phyloP scores from a whole-genome alignment of 306 rosid species.

The Prunus mume region DNA sequence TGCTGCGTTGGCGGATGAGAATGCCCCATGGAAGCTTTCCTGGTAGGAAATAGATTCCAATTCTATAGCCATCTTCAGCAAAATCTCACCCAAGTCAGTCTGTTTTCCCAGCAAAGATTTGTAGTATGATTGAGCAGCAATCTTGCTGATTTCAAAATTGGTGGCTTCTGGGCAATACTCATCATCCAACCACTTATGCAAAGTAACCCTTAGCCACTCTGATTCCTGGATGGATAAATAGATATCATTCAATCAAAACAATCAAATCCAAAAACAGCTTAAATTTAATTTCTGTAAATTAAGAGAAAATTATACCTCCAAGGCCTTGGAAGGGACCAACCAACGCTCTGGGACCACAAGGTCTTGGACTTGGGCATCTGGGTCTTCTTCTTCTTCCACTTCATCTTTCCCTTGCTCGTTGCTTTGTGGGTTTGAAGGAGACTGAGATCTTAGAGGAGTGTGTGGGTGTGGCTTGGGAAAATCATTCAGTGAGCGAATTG shows the following conservation, averaged over 20 bases:
- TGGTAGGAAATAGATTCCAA: conserved; percentile 73
- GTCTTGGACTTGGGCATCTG: conserved; percentile 50
- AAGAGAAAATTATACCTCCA: conserved; percentile 45
- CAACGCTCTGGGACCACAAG: conserved; percentile 69
- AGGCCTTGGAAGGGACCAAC: conserved; percentile 64
- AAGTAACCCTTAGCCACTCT: conserved; percentile 79
- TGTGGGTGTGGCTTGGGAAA: neutral
- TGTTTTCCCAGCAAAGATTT: conserved; percentile 54
- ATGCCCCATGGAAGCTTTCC: conserved; percentile 95
- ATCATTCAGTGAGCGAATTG: neutral
- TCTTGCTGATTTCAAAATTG: conserved; percentile 80
- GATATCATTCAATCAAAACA: neutral
- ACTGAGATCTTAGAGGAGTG: conserved; percentile 30
- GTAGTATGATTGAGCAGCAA: conserved; percentile 78
- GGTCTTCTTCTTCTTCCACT: conserved; percentile 11
- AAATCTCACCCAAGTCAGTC: conserved; percentile 75
- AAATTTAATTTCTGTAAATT: neutral
- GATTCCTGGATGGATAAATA: conserved; percentile 60
- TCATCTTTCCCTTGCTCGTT: conserved; percentile 1
- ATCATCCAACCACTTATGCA: conserved; percentile 91
- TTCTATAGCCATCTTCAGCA: conserved; percentile 70
- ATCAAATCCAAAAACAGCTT: neutral
- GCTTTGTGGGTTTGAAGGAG: conserved; percentile 27
- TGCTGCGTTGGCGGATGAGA: conserved; percentile 95
- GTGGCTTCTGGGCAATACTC: conserved; percentile 94